Conservation (phyloP, 2,329 filamentous ascomycete species). For the Delphinella strobiligena region DNA sequence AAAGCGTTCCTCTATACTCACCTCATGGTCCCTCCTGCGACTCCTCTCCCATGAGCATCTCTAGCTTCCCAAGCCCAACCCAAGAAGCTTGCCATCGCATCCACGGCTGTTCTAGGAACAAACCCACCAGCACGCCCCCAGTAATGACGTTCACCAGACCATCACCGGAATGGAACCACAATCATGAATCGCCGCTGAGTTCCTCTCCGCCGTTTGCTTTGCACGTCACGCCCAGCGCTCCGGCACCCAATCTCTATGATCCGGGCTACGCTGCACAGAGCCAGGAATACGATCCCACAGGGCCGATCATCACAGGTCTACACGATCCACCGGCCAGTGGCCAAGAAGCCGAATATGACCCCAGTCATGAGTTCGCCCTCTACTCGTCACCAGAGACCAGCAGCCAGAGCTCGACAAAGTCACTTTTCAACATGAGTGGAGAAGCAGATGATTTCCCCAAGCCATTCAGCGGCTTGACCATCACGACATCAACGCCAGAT, state of each 20-base stretch:
- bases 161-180: constrained; percentile 4
- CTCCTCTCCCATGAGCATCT: constrained; percentile 24
- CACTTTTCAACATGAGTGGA: constrained; percentile 5
- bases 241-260: not conserved
- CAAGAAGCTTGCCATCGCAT: constrained; percentile 5
- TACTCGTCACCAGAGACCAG: constrained; percentile 6
- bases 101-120: no score
- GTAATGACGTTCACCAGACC: constrained; percentile 8
- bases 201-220: constrained; percentile 4
- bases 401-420: constrained; percentile 6
- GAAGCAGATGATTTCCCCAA: constrained; percentile 2
- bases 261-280: not conserved
- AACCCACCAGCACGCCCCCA: constrained; percentile 6
- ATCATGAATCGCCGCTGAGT: constrained; percentile 1
- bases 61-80: constrained; percentile 22
- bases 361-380: constrained; percentile 8
- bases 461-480: not conserved
- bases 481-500: not conserved
- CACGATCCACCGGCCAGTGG: constrained; percentile 4
- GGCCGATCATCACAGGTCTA: constrained; percentile 11
- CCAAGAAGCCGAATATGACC: constrained; percentile 20
- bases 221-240: constrained; percentile 3
- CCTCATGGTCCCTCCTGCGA: no score
- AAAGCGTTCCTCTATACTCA: constrained; percentile 28
- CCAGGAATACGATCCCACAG: constrained; percentile 17